Base-by-base conservation (phyloP, 768 basidiomycete species). In the Cantharellus cinnabarinus region DNA sequence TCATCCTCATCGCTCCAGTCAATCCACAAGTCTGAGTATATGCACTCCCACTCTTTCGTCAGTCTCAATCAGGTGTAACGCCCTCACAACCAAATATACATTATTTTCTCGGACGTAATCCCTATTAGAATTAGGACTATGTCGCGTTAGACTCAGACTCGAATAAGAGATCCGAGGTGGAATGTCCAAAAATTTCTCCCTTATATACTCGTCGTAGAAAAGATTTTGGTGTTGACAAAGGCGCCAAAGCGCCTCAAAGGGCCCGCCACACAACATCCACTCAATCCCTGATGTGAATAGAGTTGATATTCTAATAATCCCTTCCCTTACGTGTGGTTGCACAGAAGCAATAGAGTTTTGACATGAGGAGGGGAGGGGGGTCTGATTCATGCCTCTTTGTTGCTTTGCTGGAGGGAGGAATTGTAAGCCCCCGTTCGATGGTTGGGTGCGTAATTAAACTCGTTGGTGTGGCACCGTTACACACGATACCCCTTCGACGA, bases 281-380 rank as follows among this genome's bases (percentile, higher is more conserved):
- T 29, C 20, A 29, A 29, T 29, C 20, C 20, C 20, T 29, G 20
- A 29, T 29, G 20, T 29, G 20, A 29, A 29, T 1, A 29, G 20
- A 29, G 20, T 29, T 29, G 20, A 29, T 29, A 29, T 29, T 29
- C 20, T 29, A 74, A 59, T 81, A 79, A 58, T 93, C 84, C 10
- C 95, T 78, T 0, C 89, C 93, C 79, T 84, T 87, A 34, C 20
- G 20, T 82, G 81, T 0, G 88, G 5, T 89, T 89, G 63, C 88
- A 91, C 0, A 98, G 74, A 48, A 99, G 71, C 0, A 97, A 76
- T 20, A 99, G 72, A 0, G 89, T 85, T 70, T 98, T 94, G n/a
- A 97, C 73, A 65, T 86, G 83, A 97, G 75, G 2, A 73, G 77
- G 0, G 79, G 64, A 29, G 20, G 20, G 20, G 20, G 66, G 20